Evolutionary conservation across 1,139 yeast genomes (phyloP).

Genomic region (Saccharomycopsis hybrid): DNA sequence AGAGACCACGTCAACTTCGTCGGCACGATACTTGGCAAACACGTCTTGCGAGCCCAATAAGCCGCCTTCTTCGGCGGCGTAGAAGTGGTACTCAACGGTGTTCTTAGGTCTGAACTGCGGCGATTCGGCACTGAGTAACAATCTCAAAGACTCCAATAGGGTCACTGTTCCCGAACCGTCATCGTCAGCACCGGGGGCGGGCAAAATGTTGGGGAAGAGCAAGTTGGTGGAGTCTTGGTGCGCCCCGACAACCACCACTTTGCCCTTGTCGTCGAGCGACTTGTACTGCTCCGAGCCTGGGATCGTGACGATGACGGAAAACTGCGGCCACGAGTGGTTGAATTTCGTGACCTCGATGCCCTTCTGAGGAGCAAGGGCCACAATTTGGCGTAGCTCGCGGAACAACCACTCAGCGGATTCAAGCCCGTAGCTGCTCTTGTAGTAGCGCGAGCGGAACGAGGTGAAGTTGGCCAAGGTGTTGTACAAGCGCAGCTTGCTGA

Average conservation of each 20-base stretch:
- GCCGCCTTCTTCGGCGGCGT: slow-evolving; percentile 94
- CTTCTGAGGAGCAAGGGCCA: slow-evolving; percentile 27
- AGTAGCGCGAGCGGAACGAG: slow-evolving; percentile 74
- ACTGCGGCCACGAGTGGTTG: slow-evolving; percentile 53
- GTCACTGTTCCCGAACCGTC: slow-evolving; percentile 89
- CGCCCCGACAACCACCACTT: slow-evolving; percentile 56
- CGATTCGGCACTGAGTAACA: slow-evolving; percentile 42
- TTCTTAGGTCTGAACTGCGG: slow-evolving; percentile 60
- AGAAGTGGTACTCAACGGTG: slow-evolving; percentile 87
- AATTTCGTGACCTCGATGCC: slow-evolving; percentile 34
- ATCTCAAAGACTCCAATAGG: slow-evolving; percentile 64
- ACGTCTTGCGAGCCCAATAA: slow-evolving; percentile 80
- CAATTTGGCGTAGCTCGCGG: slow-evolving; percentile 39
- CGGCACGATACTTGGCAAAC: slow-evolving; percentile 46
- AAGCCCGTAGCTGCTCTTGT: slow-evolving; percentile 63
- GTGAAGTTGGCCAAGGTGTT: slow-evolving; percentile 55
- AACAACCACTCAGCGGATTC: slow-evolving; percentile 72
- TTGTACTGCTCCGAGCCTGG: slow-evolving; percentile 26
- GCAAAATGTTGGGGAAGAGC: slow-evolving; percentile 57
- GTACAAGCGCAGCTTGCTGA: slow-evolving; percentile 37
- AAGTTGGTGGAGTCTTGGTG: slow-evolving; percentile 85
- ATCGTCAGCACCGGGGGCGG: slow-evolving; percentile 96
- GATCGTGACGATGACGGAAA: slow-evolving; percentile 44
- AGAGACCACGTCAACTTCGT: slow-evolving; percentile 54
- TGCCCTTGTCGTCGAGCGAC: slow-evolving; percentile 27